phyloP scores from a whole-genome alignment of 2,329 filamentous ascomycete genomes.

The Pyrenochaeta sp. region DNA sequence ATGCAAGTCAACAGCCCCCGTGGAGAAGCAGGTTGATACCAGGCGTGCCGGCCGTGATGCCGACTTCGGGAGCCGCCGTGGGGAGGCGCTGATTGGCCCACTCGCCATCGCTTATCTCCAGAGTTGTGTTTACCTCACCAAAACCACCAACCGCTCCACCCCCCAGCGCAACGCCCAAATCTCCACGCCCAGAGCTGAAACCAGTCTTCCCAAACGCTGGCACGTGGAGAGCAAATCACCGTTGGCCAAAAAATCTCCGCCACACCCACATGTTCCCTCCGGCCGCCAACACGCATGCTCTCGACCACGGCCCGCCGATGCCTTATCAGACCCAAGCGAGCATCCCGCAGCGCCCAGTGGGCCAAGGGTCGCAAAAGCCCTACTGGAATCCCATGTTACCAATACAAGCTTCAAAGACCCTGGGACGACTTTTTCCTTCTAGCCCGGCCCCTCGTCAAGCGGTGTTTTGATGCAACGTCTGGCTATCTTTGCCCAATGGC shows the following conservation, averaged over 20 bases:
- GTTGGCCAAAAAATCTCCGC: constrained; percentile 9
- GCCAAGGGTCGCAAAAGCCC: constrained; percentile 7
- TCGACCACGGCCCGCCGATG: constrained; percentile 3
- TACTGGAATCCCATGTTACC: constrained; percentile 8
- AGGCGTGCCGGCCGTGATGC: background rate
- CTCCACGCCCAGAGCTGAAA: constrained; percentile 26
- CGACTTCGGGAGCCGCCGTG: constrained; percentile 11
- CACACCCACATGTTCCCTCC: constrained; percentile 9
- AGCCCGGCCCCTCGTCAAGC: constrained; percentile 9
- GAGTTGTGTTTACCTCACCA: constrained; percentile 33
- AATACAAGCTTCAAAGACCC: constrained; percentile 14
- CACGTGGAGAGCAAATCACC: constrained; percentile 18
- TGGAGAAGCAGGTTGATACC: constrained; percentile 5
- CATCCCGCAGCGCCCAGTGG: constrained; percentile 13
- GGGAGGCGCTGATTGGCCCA: constrained; percentile 18
- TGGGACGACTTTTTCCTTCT: constrained; percentile 7
- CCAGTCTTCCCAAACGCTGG: background rate
- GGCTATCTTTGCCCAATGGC: constrained; percentile 35
- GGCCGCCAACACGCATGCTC: constrained; percentile 11
- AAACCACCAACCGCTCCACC: constrained; percentile 25
- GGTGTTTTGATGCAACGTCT: constrained; percentile 5
- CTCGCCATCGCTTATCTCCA: constrained; percentile 26
- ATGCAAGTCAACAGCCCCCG: constrained; percentile 10
- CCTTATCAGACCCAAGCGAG: constrained; percentile 32
- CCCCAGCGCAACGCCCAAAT: background rate